Conservation (phyloP, 768 basidiomycete species). For the Chiua virens region DNA sequence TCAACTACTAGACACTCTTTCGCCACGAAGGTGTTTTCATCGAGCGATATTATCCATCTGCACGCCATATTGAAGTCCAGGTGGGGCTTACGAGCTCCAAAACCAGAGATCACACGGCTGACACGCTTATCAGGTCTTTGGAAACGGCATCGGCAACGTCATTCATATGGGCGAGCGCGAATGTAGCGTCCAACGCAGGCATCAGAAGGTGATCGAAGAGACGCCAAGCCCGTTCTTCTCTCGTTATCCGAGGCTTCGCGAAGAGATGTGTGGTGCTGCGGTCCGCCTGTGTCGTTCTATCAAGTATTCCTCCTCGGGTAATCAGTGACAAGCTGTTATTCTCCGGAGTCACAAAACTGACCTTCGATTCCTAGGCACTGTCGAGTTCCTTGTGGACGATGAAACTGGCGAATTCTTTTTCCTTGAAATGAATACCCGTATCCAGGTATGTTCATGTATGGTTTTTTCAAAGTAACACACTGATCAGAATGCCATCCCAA, state of each 20-base stretch:
- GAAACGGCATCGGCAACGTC: slow-evolving; percentile 57
- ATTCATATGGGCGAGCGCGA: slow-evolving; percentile 71
- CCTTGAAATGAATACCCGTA: slow-evolving; percentile 70
- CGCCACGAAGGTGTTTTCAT: slow-evolving; percentile 52
- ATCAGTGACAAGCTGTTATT: not conserved
- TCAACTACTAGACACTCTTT: slow-evolving; percentile 43
- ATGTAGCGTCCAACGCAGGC: slow-evolving; percentile 65
- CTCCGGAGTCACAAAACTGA: not conserved
- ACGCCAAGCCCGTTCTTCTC: slow-evolving; percentile 60
- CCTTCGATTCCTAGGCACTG: slow-evolving; percentile 44
- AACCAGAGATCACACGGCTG: not conserved
- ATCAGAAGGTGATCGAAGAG: slow-evolving; percentile 76
- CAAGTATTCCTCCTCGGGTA: slow-evolving; percentile 60
- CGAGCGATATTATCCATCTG: slow-evolving; percentile 55
- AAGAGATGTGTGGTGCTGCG: slow-evolving; percentile 54
- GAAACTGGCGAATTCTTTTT: slow-evolving; percentile 57
- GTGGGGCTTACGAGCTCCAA: slow-evolving; percentile 28
- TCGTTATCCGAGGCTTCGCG: slow-evolving; percentile 42
- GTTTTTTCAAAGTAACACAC: not conserved
- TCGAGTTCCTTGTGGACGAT: slow-evolving; percentile 66
- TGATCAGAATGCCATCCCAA: too few species aligned
- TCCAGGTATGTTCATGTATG: slow-evolving; percentile 41
- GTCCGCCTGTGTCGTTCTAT: slow-evolving; percentile 47
- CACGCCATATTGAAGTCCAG: slow-evolving; percentile 68
- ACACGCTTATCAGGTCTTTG: slow-evolving; percentile 51